These are phyloP conservation scores for Fusarium proliferatum DNA, from an alignment of 2,329 filamentous ascomycete genomes.

Conservation along the genomic window DNA sequence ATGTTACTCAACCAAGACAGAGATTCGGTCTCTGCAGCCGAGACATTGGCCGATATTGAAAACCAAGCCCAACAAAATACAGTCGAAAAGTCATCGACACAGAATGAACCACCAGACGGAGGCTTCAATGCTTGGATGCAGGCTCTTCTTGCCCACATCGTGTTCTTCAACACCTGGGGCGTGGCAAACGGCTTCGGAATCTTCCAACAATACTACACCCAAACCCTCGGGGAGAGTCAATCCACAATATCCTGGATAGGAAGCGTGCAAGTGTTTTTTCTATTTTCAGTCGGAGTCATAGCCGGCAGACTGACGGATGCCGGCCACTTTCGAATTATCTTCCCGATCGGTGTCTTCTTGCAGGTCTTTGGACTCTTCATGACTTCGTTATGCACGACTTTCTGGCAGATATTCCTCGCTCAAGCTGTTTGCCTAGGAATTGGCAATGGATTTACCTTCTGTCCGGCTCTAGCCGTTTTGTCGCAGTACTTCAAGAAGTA, in stretches of 20 bases:
- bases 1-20: constrained; percentile 4
- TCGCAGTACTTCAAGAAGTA: constrained; percentile 70
- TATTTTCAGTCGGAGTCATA: constrained; percentile 55
- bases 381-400: constrained; percentile 54
- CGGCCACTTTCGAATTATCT: constrained; percentile 54
- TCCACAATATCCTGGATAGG: constrained; percentile 59
- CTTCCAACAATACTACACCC: constrained; percentile 59
- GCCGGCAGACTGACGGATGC: constrained; percentile 58
- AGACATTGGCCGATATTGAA: constrained; percentile 17
- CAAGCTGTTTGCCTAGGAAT: constrained; percentile 62
- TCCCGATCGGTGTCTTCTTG: constrained; percentile 52
- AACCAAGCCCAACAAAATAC: neutral
- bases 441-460: constrained; percentile 67
- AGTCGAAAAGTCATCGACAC: neutral
- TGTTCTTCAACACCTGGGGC: constrained; percentile 60
- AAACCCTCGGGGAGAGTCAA: constrained; percentile 46
- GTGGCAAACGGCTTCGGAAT: constrained; percentile 58
- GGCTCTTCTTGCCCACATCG: constrained; percentile 50
- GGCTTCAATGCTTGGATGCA: constrained; percentile 47
- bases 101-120: constrained; percentile 27
- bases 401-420: constrained; percentile 62
- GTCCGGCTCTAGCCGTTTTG: constrained; percentile 68
- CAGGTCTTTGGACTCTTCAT: constrained; percentile 59
- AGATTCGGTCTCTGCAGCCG: neutral
- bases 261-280: constrained; percentile 56